Conservation (phyloP, 805 yeast species). For the Middelhovenomyces tepae region DNA sequence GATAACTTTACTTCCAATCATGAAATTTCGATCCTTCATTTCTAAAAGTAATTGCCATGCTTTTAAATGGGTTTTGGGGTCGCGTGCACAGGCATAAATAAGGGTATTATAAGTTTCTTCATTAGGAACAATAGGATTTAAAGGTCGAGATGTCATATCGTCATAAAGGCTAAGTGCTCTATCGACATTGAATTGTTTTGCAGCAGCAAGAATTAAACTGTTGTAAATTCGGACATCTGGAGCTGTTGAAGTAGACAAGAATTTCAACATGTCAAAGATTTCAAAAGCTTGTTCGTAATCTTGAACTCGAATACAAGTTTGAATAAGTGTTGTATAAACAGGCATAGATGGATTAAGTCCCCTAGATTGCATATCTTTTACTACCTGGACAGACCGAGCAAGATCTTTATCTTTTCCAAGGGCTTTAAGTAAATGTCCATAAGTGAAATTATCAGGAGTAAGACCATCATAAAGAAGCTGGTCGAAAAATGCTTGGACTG, state of each 20-base stretch:
- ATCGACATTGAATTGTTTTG: constrained; percentile 55
- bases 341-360: constrained; percentile 20
- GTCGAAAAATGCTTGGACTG: constrained; percentile 17
- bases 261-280: constrained; percentile 80
- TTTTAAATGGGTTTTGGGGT: constrained; percentile 36
- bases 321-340: constrained; percentile 50
- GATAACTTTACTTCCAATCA: constrained; percentile 36
- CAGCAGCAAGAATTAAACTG: constrained; percentile 59
- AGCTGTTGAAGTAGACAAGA: constrained; percentile 51
- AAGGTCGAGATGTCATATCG: constrained; percentile 45
- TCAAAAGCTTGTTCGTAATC: constrained; percentile 54
- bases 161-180: constrained; percentile 66
- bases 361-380: constrained; percentile 18
- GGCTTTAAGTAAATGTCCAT: constrained; percentile 26
- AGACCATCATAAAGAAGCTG: constrained; percentile 16
- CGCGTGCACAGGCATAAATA: constrained; percentile 59
- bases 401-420: constrained; percentile 20
- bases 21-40: constrained; percentile 36
- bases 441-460: constrained; percentile 22
- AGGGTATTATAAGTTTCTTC: constrained; percentile 43
- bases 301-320: constrained; percentile 46
- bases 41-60: constrained; percentile 79
- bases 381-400: constrained; percentile 16
- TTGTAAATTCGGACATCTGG: constrained; percentile 67
- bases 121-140: constrained; percentile 32